Evolutionary conservation across 2,329 filamentous ascomycete species (phyloP).

Genomic region (Cytospora leucostoma): DNA sequence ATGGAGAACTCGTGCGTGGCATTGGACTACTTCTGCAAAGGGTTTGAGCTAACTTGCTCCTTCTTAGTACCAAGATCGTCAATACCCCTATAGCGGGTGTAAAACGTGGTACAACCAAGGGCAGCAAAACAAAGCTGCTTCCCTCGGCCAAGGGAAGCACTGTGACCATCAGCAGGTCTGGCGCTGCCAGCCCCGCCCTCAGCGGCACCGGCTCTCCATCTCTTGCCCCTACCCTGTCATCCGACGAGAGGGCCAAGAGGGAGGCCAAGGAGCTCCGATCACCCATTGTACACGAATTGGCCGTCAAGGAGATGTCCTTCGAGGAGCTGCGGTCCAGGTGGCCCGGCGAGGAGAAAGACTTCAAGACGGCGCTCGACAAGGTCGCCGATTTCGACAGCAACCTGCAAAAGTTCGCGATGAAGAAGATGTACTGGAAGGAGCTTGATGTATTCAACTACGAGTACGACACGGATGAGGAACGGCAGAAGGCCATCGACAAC

Average conservation of each 20-base stretch:
- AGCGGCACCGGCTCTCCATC: constrained; percentile 57
- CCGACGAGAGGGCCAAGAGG: constrained; percentile 57
- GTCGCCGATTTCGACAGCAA: constrained; percentile 55
- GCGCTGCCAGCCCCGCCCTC: constrained; percentile 58
- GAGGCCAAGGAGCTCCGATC: constrained; percentile 45
- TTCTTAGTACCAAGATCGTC: constrained; percentile 42
- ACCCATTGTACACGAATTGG: constrained; percentile 62
- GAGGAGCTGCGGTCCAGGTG: constrained; percentile 53
- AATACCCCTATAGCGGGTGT: constrained; percentile 34
- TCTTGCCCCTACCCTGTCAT: constrained; percentile 49
- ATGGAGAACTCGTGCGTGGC: constrained; percentile 45
- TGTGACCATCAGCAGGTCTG: constrained; percentile 44
- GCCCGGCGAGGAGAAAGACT: constrained; percentile 54
- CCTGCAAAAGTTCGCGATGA: constrained; percentile 56
- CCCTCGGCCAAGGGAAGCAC: constrained; percentile 43
- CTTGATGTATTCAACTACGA: constrained; percentile 65
- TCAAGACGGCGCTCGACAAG: constrained; percentile 57
- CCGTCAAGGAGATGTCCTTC: constrained; percentile 53
- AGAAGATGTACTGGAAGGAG: constrained; percentile 62
- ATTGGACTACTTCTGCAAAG: constrained; percentile 25
- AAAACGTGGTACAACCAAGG: constrained; percentile 32
- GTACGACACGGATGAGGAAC: constrained; percentile 55
- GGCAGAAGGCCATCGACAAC: constrained; percentile 62
- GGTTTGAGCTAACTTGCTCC: constrained; percentile 35
- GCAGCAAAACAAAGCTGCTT: constrained; percentile 35